Base-by-base conservation (phyloP, 805 yeast genomes). In the Tetrapisispora iriomotensis region DNA sequence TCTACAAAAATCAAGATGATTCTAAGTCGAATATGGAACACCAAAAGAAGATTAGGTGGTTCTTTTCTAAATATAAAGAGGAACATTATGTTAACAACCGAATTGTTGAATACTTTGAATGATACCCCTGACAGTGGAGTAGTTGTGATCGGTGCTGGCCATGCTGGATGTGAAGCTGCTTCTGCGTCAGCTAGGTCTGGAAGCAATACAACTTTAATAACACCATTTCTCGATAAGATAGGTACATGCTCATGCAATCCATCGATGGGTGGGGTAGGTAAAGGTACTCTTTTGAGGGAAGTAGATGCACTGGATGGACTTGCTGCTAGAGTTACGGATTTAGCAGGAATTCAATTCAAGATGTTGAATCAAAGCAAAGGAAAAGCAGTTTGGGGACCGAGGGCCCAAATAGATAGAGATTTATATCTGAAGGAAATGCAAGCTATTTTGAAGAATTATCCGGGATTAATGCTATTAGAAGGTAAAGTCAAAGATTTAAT, bases 211-310 rank as follows among this genome's bases (percentile, higher is more conserved):
- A 37, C 51, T 2, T 65, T 92, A 21, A 68, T 92, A 2, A 88
- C 98, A 0, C 97, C 95, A 1, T 72, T 68, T 34, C 53, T 76
- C 25, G 56, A 67, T 22, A 83, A 85, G 53, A 78, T 92, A 12
- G 99, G 99, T 0, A 82, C 94, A 0, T 92, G 96, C 17, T 86
- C 96, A 1, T 92, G 99, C 60, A 92, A 92, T 57, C 99, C 99
- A 8, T 87, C 84, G 31, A 84, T 87, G 81, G 99, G 98, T 27
- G 99, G 99, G 45, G 88, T 92, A 40, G 99, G 98, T 1, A 92
- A 92, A 55, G 99, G 98, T 13, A 90, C 95, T 0, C 64, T 92
- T 30, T 64, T 92, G 28, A 73, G 85, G 47, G 99, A 92, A 62
- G 86, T 92, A 12, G 99, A 92, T 66, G 97, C 99, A 0, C 64